A percentile compares a stretch with the other conserved stretches of the same genome.
Evolutionary conservation across 495 filamentous ascomycete genomes (phyloP).

Genomic region (Aspergillus avenaceus): DNA sequence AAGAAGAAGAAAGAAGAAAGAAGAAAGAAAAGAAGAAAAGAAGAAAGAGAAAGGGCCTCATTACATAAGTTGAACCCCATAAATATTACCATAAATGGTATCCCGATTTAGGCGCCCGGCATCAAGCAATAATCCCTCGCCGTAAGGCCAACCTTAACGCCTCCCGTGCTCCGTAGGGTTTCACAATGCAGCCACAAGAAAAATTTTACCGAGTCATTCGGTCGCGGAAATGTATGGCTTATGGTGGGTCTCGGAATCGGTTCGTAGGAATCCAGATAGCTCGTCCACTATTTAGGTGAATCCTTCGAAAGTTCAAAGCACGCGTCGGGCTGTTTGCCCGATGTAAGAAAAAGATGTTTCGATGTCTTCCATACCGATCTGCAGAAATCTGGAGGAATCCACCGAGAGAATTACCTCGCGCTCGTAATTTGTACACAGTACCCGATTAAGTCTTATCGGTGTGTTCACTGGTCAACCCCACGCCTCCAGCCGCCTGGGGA

Average conservation of each 20-base stretch:
- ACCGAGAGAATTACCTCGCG: background rate
- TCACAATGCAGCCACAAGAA: background rate
- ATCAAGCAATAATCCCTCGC: background rate
- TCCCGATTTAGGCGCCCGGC: too few species aligned
- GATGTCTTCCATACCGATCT: background rate
- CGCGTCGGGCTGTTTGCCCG: slow-evolving; percentile 6
- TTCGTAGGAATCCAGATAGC: too few species aligned
- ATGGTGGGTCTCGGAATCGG: too few species aligned
- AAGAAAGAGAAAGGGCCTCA: background rate
- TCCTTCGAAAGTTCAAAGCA: slow-evolving; percentile 1
- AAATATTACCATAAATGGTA: background rate
- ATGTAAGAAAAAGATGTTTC: background rate
- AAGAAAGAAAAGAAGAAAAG: background rate
- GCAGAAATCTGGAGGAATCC: slow-evolving; percentile 4
- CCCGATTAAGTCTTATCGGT: slow-evolving; percentile 22
- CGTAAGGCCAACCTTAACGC: background rate
- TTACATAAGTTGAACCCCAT: background rate
- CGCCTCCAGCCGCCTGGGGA: slow-evolving; percentile 11
- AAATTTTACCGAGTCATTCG: background rate
- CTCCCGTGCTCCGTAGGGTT: background rate
- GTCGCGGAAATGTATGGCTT: too few species aligned
- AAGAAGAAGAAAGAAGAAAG: background rate
- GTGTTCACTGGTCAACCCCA: slow-evolving; percentile 19
- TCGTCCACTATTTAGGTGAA: too few species aligned
- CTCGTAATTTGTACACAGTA: background rate